Evolutionary conservation across 208 protist species (phyloP).

Genomic region (Trypanosoma brucei): DNA sequence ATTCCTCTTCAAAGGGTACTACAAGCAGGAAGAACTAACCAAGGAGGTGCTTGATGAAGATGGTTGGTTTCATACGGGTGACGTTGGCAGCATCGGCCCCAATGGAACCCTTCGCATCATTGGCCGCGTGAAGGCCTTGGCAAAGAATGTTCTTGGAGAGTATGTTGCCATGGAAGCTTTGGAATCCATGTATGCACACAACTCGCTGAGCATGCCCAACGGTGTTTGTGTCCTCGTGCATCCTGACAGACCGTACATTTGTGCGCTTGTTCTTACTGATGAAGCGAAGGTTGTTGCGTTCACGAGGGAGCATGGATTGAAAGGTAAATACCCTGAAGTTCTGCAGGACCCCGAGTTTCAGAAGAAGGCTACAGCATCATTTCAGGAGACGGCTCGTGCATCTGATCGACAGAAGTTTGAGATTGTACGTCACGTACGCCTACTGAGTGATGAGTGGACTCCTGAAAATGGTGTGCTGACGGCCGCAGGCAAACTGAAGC

Average conservation of each 20-base stretch:
- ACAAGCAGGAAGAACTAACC: conserved; percentile 21
- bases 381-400: conserved; percentile 34
- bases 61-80: conserved; percentile 25
- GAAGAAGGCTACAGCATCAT: conserved; percentile 22
- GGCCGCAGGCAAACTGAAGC: conserved; percentile 74
- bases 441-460: conserved; percentile 81
- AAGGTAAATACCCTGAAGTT: conserved; percentile 3
- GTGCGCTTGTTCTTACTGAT: conserved; percentile 51
- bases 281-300: conserved; percentile 55
- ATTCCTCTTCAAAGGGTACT: conserved; percentile 38
- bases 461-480: conserved; percentile 80
- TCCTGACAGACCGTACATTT: conserved; percentile 50
- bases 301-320: conserved; percentile 28
- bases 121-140: conserved; percentile 85
- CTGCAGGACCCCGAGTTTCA: conserved; percentile 26
- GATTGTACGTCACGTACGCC: conserved; percentile 38
- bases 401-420: conserved; percentile 72
- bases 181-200: conserved; percentile 59
- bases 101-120: conserved; percentile 41
- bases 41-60: conserved; percentile 25
- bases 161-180: conserved; percentile 86
- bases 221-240: conserved; percentile 69
- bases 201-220: conserved; percentile 48
- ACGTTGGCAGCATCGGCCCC: conserved; percentile 28
- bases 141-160: conserved; percentile 84